Percentiles rank a stretch among this genome's conserved stretches.
phyloP scores from a whole-genome alignment of 2,329 filamentous ascomycete species.

The Chrysosporium keratinophilum region DNA sequence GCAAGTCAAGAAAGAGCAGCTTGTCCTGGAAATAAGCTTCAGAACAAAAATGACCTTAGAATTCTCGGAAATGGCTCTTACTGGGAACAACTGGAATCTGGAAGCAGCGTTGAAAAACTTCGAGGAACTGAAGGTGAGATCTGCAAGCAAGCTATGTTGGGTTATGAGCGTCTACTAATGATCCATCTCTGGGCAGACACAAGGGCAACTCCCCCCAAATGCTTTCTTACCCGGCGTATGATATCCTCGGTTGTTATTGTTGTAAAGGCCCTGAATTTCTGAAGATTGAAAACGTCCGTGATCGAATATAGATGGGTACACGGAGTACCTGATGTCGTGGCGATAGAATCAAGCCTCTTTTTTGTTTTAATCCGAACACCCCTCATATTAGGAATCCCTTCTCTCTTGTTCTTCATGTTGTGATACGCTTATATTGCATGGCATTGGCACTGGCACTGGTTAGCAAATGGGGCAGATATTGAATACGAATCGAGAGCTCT shows the following conservation, averaged over 20 bases:
- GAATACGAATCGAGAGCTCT: too few species aligned
- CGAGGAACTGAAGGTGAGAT: slow-evolving; percentile 58
- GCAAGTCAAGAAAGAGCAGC: slow-evolving; percentile 56
- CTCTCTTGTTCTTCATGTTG: too few species aligned
- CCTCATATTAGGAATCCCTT: too few species aligned
- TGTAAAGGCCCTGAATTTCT: too few species aligned
- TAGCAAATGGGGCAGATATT: too few species aligned
- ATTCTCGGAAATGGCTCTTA: slow-evolving; percentile 71
- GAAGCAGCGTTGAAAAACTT: slow-evolving; percentile 65
- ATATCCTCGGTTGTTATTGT: slow-evolving; percentile 1
- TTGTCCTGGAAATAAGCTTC: slow-evolving; percentile 59
- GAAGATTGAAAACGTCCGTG: neutral
- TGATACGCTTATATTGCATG: too few species aligned
- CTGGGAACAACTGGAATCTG: slow-evolving; percentile 70
- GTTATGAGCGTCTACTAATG: neutral
- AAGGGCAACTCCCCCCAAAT: slow-evolving; percentile 16
- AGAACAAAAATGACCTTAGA: slow-evolving; percentile 70
- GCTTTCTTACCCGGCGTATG: slow-evolving; percentile 17
- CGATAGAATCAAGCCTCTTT: too few species aligned
- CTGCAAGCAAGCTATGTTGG: neutral
- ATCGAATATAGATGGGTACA: neutral
- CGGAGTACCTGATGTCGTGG: too few species aligned
- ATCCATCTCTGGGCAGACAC: slow-evolving; percentile 10
- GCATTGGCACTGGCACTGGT: too few species aligned
- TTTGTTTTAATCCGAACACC: too few species aligned